Base-by-base conservation (phyloP, 169 alveolate genomes). In the Cryptosporidium parvum region DNA sequence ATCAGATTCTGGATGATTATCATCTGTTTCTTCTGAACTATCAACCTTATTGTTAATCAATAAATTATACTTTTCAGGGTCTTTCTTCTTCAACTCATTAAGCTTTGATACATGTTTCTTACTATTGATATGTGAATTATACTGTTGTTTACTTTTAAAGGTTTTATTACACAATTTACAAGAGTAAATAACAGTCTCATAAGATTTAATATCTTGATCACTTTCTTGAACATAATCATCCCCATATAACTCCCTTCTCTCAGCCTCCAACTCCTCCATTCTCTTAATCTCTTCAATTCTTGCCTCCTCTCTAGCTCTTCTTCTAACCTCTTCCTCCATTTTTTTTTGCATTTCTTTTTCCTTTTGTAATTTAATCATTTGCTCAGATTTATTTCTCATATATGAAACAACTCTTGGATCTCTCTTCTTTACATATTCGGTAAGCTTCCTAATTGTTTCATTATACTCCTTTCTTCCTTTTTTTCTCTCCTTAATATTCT, bases 401-500 rank as follows among this genome's bases (percentile, higher is more conserved):
- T 51, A 52, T n/a, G 21, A n/a, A 26, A 72, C 62, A 42, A 80
- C 85, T 23, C 95, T 85, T 1, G 67, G 75, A 35, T 93, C 96
- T 67, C 92, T 62, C 75, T 86, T 91, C 59, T 92, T 92, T n/a
- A 94, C 75, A 67, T 94, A 93, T 31, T 93, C 94, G 2, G 94
- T 93, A 3, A 95, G 91, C 9, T 91, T 70, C 14, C 93, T 86
- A 12, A 95, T 93, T 18, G 91, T 71, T 44, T 94, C 96, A 44
- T 93, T 94, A 70, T 86, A 95, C 53, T 89, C 94, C 62, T 92
- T 94, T 85, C 85, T 93, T 67, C 94, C 96, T 68, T 92, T 94
- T 52, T 65, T 33, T 44, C 97, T 92, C 75, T 93, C 96, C 62
- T 95, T 94, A 52, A 62, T 91, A 71, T 94, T 94, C 51, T 94